A percentile compares a stretch with the other conserved stretches of the same genome.
Conservation (phyloP, 2,329 filamentous ascomycete species). For the Fusarium sp. region DNA sequence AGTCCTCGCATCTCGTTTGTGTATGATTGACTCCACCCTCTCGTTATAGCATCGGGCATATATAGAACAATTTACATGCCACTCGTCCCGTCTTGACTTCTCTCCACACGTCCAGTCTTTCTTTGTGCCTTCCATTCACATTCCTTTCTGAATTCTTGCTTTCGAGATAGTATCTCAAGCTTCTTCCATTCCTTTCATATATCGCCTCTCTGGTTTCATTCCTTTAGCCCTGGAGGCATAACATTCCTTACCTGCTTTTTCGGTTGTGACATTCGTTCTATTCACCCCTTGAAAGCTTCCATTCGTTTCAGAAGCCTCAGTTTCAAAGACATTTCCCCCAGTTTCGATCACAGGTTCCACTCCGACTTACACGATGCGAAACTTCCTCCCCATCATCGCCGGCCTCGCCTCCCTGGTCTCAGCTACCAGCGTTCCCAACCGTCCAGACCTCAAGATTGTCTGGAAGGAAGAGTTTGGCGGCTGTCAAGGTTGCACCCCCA, state of each 20-base stretch:
- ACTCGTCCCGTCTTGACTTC: neutral
- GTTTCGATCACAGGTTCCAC: conserved; percentile 21
- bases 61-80: conserved; percentile 37
- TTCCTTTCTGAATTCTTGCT: conserved; percentile 30
- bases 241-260: conserved; percentile 33
- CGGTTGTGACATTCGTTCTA: conserved; percentile 21
- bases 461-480: conserved; percentile 64
- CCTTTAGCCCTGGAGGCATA: conserved; percentile 43
- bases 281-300: conserved; percentile 1
- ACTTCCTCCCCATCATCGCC: conserved; percentile 40
- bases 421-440: conserved; percentile 56
- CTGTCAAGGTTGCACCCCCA: conserved; percentile 54
- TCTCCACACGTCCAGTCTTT: conserved; percentile 39
- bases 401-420: conserved; percentile 45
- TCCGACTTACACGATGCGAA: conserved; percentile 46
- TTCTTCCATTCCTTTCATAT: conserved; percentile 27
- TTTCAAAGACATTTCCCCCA: conserved; percentile 2
- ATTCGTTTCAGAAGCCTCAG: conserved; percentile 11
- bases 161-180: conserved; percentile 35
- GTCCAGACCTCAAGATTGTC: conserved; percentile 57
- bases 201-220: conserved; percentile 32
- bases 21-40: conserved; percentile 19
- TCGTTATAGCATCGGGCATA: conserved; percentile 31
- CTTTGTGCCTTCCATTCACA: conserved; percentile 32
- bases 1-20: conserved; percentile 34